Base-by-base conservation (phyloP, 2,329 filamentous ascomycete species). In the Fusarium pilosicola region DNA sequence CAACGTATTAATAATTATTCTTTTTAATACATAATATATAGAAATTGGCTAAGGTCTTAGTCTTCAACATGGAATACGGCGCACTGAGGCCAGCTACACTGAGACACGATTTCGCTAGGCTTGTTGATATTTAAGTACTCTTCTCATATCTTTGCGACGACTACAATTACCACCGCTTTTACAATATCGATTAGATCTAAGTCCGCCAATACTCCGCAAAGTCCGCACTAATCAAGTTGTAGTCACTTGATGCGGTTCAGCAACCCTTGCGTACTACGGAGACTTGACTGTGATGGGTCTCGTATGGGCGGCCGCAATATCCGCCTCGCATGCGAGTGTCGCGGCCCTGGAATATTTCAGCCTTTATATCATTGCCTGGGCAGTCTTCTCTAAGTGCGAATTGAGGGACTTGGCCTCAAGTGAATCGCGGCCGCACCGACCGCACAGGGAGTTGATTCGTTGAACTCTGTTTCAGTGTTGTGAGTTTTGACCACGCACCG, bases 381-480 rank as follows among this genome's bases (percentile, higher is more conserved):
- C 34, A 36, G 1, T 36, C 34, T 17, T 9, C 3, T 38, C 17
- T 38, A 20, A 7, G 36, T 38, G 18, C 9, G 11, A 10, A 38
- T 20, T 38, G 36, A 44, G 28, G 28, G 28, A 28, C 28, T 30
- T 30, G 28, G 28, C 30, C 4, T 30, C 30, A 30, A 30, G 28
- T 4, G 3, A 15, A 12, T 13, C 12, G 30, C 30, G 30, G 30
- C 3, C 30, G 30, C 30, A 30, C 30, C 30, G 30, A 30, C 30
- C 30, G 30, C 11, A 12, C 30, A 11, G 2, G 11, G 12, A 32
- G n/a, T 42, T 18, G 6, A 18, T 6, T 17, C 9, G 1, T n/a
- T n/a, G 5, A 15, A 15, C 20, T 14, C 22, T 42, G 1, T 10
- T n/a, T n/a, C 0, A n/a, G 0, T 0, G 22, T 15, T 1, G 0